Evolutionary conservation across 176 grass and related monocot species (phyloP), one percentile per base, ranked within the genome.

Genomic region (Eleusine coracana): DNA sequence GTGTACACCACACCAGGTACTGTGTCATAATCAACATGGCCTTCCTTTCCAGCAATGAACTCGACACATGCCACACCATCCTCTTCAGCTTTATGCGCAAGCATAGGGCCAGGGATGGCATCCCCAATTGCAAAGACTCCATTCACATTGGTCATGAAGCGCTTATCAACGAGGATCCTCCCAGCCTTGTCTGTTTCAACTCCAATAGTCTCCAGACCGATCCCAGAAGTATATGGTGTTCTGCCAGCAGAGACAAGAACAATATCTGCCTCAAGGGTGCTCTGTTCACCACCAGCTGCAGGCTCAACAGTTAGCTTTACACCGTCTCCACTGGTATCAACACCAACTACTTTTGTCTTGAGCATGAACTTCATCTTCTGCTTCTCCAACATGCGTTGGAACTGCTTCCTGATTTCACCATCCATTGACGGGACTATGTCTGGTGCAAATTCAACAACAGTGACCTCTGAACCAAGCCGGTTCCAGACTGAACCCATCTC

Each of bases 301-400:
- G 96, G 96, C 69, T 99, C 96, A 25, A 99, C 40, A 68, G 82
- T 93, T 58, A 99, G 68, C 73, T 91, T 96, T 18, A 99, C 93
- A 16, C 91, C 96, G 65, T 93, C 90, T 75, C 96, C 96, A 34
- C 91, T 90, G 21, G 87, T 82, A 83, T 98, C 96, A 74, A 93
- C 89, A 4, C 92, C 88, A 1, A 95, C 87, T 16, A 99, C 96
- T 82, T 99, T 99, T 61, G 93, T 99, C 68, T 99, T 96, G 73
- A 99, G 93, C 91, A 99, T 93, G 83, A 99, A 99, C 84, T 96
- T 99, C 91, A 99, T 93, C 36, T 99, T 99, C 86, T 99, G 96
- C 74, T 96, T 99, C 86, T 99, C 91, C 66, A 99, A 80, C 96
- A 99, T 96, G 69, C 93, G 93, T 45, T 99, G 96, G 78, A 99